Evolutionary conservation across 306 rosid species (phyloP).

Genomic region (Quercus bicolor): DNA sequence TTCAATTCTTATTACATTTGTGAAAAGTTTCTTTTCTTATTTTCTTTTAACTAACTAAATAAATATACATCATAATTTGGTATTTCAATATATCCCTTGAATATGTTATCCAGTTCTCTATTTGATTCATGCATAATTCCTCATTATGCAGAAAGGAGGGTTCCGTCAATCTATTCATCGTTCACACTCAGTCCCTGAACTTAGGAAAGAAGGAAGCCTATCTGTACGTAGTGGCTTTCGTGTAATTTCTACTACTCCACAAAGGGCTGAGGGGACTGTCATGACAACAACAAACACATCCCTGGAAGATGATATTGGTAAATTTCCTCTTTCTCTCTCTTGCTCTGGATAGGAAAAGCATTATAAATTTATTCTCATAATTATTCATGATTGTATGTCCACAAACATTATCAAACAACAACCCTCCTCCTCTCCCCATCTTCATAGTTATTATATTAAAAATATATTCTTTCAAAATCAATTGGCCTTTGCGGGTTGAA

Average conservation of each 20-base stretch:
- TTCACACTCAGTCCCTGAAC: conserved; percentile 44
- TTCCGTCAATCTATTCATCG: conserved; percentile 36
- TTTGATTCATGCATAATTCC: conserved; percentile 12
- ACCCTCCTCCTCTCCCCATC: neutral
- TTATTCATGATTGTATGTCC: neutral
- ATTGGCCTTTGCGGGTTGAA: neutral
- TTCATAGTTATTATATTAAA: neutral
- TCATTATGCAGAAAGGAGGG: conserved; percentile 48
- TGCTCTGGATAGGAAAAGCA: neutral
- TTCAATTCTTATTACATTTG: neutral
- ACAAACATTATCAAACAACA: neutral
- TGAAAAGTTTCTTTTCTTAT: neutral
- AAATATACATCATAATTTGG: neutral
- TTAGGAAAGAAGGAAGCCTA: conserved; percentile 38
- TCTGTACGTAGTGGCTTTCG: conserved; percentile 20
- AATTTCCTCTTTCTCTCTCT: neutral
- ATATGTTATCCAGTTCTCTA: neutral
- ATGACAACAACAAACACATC: conserved; percentile 13
- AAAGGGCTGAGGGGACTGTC: conserved; percentile 18
- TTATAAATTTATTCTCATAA: neutral
- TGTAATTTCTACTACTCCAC: conserved; percentile 43
- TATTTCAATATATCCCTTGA: neutral
- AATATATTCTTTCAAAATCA: neutral
- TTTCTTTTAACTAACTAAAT: neutral
- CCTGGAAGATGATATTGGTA: conserved; percentile 30